Base-by-base conservation (phyloP, 208 protist species). In the Spongospora subterranea region DNA sequence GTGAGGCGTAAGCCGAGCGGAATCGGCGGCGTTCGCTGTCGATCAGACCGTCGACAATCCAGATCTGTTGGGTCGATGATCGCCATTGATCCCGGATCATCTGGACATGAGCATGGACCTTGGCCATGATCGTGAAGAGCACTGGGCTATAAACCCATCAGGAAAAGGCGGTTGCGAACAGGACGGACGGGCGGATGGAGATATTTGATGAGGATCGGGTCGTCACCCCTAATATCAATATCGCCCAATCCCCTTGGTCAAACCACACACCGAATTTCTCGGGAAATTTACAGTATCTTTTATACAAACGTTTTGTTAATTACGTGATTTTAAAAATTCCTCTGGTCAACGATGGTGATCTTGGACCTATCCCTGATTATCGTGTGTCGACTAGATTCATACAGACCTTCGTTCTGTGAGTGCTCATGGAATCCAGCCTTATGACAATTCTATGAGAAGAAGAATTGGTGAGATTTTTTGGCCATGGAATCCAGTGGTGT, bases 351-450 rank as follows among this genome's bases (percentile, higher is more conserved):
- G 71, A 82, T 35, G 6, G 6, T 82, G 17, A 35, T 43, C 71
- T 35, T 35, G 17, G 11, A 39, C 11, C 35, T 43, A n/a, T 82
- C 40, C 35, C n/a, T 13, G 35, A 82, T 6, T 6, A 82, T n/a
- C 6, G 35, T n/a, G 71, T 82, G 71, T 35, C 13, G 6, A 6
- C 17, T 40, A 20, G n/a, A 6, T 20, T 6, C n/a, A n/a, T 82
- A 82, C 6, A 82, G 40, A 35, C 71, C 71, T 43, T 82, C 71
- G 35, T 82, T 82, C 71, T 82, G 17, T 6, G 35, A 35, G 35
- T 82, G 71, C 35, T 82, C 17, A 43, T 82, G 71, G n/a, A 82
- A 82, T 6, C 71, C 71, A 35, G 6, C 40, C n/a, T 82, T 82
- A 43, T 6, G 13, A n/a, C 71, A 82, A n/a, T 82, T n/a, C 71